Base-by-base conservation (phyloP, 2,329 filamentous ascomycete species). In the Chaetomiaceae sp. region DNA sequence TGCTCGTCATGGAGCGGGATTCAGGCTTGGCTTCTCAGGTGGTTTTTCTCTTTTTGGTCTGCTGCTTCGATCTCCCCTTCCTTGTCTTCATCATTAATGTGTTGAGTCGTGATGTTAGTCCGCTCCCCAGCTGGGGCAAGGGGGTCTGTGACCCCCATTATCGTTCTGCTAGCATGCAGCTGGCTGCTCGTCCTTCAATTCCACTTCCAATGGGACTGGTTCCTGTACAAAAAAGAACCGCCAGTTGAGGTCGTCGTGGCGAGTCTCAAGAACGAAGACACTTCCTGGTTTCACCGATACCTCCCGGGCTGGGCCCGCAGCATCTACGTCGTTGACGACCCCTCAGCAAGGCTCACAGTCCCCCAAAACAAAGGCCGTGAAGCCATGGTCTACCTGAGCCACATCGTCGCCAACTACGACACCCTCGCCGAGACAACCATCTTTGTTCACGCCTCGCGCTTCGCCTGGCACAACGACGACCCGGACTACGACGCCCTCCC, bases 251-350 rank as follows among this genome's bases (percentile, higher is more conserved):
- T 62, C 21, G 60, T 61, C 7, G 54, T 61, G 14, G 60, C 59
- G 13, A 61, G 56, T 18, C 5, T 51, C 32, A 53, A 53, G 16
- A 18, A 3, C n/a, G 59, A 62, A 10, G 16, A 61, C 33, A 62
- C 59, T 2, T 25, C 69, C 14, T 77, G 75, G 75, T 63, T 76
- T 8, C 57, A 69, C 47, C 62, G 67, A 37, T 67, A 71, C 57
- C 65, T 76, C 2, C 66, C 67, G 18, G 66, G 69, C 42, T 80
- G 77, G 77, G 69, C 73, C 54, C 74, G 75, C 63, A 78, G 72
- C 54, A 71, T 81, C 53, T 82, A 82, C 62, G 72, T 80, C 23
- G 77, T 78, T 47, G 73, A 83, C 58, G 72, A 80, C 59, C 67
- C 71, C 29, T 58, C 57, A 5, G 75, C 77, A 3, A 56, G 68